Conservation (phyloP, 2,329 filamentous ascomycete genomes). For the Trichothecium roseum region DNA sequence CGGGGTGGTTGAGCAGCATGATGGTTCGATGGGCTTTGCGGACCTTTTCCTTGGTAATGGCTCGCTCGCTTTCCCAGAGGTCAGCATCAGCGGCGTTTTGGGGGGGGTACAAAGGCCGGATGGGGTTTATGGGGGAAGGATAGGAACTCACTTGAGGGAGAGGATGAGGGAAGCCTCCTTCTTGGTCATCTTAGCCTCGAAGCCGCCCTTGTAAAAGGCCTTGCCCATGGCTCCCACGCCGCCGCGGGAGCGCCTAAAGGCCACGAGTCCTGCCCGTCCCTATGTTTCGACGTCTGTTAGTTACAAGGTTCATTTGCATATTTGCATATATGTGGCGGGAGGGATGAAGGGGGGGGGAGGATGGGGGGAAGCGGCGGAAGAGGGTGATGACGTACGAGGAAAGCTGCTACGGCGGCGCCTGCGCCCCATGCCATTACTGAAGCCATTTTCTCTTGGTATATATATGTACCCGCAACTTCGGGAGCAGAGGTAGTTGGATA, state of each 20-base stretch:
- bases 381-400: slow-evolving; percentile 28
- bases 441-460: slow-evolving; percentile 19
- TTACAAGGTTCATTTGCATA: not conserved
- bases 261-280: slow-evolving; percentile 88
- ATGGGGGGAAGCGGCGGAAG: not conserved
- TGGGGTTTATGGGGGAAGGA: not conserved
- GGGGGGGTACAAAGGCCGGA: not conserved
- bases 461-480: too few species aligned
- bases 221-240: slow-evolving; percentile 73
- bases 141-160: slow-evolving; percentile 61
- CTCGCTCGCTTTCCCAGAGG: slow-evolving; percentile 56
- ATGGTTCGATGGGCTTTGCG: slow-evolving; percentile 91
- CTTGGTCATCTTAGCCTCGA: slow-evolving; percentile 88
- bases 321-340: not conserved
- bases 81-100: slow-evolving; percentile 6
- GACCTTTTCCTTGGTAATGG: slow-evolving; percentile 82
- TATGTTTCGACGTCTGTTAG: slow-evolving; percentile 30
- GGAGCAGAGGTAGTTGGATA: too few species aligned
- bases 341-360: not conserved
- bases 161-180: slow-evolving; percentile 86
- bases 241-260: slow-evolving; percentile 71
- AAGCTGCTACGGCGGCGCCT: slow-evolving; percentile 40
- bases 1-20: slow-evolving; percentile 96
- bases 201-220: slow-evolving; percentile 97
- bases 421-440: slow-evolving; percentile 35